A percentile compares a stretch with the other conserved stretches of the same genome.
Evolutionary conservation across 2,329 filamentous ascomycete genomes (phyloP).

Genomic region (Magnaporthales sp.): DNA sequence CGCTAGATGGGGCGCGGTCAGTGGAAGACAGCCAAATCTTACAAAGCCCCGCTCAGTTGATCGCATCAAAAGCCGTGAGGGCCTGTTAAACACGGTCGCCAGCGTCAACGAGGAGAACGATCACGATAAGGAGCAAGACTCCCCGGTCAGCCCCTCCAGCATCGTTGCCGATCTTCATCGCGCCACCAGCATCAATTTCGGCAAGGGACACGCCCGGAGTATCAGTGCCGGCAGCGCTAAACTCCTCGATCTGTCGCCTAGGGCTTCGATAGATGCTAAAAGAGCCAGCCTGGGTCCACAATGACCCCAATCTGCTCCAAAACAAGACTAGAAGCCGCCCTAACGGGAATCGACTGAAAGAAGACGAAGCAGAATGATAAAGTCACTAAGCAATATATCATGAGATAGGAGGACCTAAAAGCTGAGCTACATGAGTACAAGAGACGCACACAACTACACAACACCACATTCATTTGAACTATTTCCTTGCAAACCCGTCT

Average conservation of each 20-base stretch:
- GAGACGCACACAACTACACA: not conserved
- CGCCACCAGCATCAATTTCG: slow-evolving; percentile 63
- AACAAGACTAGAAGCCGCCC: not conserved
- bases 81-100: slow-evolving; percentile 34
- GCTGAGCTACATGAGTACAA: not conserved
- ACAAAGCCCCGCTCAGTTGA: slow-evolving; percentile 45
- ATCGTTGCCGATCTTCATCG: slow-evolving; percentile 38
- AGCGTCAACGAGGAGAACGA: slow-evolving; percentile 25
- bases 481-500: slow-evolving; percentile 2
- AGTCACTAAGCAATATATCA: not conserved
- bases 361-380: not conserved
- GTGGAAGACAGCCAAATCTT: slow-evolving; percentile 42
- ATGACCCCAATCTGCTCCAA: not conserved
- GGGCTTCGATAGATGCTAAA: slow-evolving; percentile 42
- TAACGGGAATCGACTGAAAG: not conserved
- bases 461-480: not conserved
- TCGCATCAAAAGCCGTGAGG: slow-evolving; percentile 43
- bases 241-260: slow-evolving; percentile 57
- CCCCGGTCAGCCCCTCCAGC: slow-evolving; percentile 7
- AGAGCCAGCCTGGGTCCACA: slow-evolving; percentile 17
- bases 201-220: slow-evolving; percentile 56
- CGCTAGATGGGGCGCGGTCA: slow-evolving; percentile 40
- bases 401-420: not conserved
- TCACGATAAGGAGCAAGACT: slow-evolving; percentile 5
- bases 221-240: slow-evolving; percentile 73